These are phyloP conservation scores for Pseudozyma tsukubaensis DNA, from an alignment of 1,284 basidiomycete genomes.

Conservation along the genomic window DNA sequence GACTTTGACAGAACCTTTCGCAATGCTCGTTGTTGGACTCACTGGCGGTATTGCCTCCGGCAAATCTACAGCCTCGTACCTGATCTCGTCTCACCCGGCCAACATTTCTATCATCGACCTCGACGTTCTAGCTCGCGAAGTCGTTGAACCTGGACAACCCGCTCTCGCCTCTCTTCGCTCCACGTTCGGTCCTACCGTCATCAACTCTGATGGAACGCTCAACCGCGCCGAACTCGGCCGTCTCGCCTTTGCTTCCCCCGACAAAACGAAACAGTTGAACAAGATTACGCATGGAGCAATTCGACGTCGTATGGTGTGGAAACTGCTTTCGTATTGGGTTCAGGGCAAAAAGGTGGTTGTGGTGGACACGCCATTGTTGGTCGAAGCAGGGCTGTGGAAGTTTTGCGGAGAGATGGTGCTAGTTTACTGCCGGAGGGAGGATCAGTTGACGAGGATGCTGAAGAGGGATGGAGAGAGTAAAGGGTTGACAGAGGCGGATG, in stretches of 20 bases:
- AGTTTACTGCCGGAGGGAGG: slow-evolving; percentile 75
- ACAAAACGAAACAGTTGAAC: slow-evolving; percentile 81
- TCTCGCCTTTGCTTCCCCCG: slow-evolving; percentile 78
- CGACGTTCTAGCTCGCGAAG: slow-evolving; percentile 87
- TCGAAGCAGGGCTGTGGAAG: slow-evolving; percentile 88
- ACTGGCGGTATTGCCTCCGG: slow-evolving; percentile 97
- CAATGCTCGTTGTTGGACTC: slow-evolving; percentile 80
- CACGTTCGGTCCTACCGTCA: slow-evolving; percentile 79
- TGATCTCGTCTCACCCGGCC: slow-evolving; percentile 75
- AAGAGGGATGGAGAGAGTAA: slow-evolving; percentile 49
- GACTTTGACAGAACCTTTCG: too few species aligned
- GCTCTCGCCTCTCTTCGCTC: slow-evolving; percentile 78
- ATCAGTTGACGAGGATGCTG: slow-evolving; percentile 65
- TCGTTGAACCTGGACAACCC: slow-evolving; percentile 85
- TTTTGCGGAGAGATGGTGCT: slow-evolving; percentile 86
- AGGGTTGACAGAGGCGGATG: slow-evolving; percentile 72
- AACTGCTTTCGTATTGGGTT: slow-evolving; percentile 80
- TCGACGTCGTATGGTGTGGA: slow-evolving; percentile 78
- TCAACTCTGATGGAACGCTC: slow-evolving; percentile 79
- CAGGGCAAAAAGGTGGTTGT: slow-evolving; percentile 82
- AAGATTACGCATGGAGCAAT: slow-evolving; percentile 91
- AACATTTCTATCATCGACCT: slow-evolving; percentile 87
- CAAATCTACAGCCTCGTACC: slow-evolving; percentile 82
- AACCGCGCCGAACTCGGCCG: slow-evolving; percentile 85
- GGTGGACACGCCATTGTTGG: slow-evolving; percentile 90